Evolutionary conservation across 1,284 basidiomycete genomes (phyloP), one percentile per base, ranked within the genome.

Genomic region (Sparassis latifolia): DNA sequence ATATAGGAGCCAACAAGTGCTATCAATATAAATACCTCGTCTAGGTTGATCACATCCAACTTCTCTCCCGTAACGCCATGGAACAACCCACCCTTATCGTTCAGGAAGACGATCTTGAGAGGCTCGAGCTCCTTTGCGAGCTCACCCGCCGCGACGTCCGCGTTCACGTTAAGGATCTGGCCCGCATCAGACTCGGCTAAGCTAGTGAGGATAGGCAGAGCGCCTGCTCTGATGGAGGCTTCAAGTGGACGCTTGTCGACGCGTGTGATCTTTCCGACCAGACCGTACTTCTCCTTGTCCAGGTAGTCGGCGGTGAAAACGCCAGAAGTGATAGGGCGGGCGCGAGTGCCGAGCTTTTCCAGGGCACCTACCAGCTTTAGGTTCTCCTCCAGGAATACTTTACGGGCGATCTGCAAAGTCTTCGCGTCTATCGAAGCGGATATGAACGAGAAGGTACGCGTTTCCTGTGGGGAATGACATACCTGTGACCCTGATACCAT

Each of bases 31-130:
- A 73, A 48, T 57, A 89, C 90, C 79, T 99, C 96, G 67, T 99
- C 96, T 50, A 99, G 75, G 73, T 99, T 99, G 75, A 99, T 98
- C 42, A 92, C 84, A 62, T 92, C 90, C 50, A 99, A 72, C 71
- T 97, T 94, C 75, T 97, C 89, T 53, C 92, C 92, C 27, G 93
- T 93, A 44, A 97, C 86, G 55, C 96, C 96, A 67, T 99, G 97
- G 84, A 89, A 97, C 57, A 99, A 76, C 48, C 97, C 96, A 53
- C 96, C 96, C 75, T 99, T 98, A 65, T 99, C 97, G 69, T 97
- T 97, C 65, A 99, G 72, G 74, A 95, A 98, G 49, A 99, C 96
- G 56, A 99, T 98, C 77, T 99, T 99, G 75, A 95, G 83, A n/a
- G 94, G 94, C 69, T 97, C 94, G 42, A 97, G 78, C 63, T 97